Evolutionary conservation across 192 early-diverging fungal species (phyloP).

Genomic region (Helicostylum pulchrum): DNA sequence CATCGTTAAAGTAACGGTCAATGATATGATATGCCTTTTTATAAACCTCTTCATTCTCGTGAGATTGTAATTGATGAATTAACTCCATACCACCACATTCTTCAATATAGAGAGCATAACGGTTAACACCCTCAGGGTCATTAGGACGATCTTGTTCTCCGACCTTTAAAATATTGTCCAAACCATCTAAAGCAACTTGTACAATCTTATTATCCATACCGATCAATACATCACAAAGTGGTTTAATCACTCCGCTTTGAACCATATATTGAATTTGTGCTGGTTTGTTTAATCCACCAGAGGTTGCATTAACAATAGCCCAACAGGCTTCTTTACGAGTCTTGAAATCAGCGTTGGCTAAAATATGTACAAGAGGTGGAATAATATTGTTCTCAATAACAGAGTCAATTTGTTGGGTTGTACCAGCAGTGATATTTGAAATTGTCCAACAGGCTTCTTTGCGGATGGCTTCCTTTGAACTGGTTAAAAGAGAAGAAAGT

Average conservation of each 20-base stretch:
- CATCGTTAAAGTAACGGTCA: slow-evolving; percentile 43
- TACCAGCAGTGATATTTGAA: slow-evolving; percentile 51
- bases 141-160: slow-evolving; percentile 36
- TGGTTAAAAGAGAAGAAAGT: slow-evolving; percentile 48
- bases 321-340: slow-evolving; percentile 52
- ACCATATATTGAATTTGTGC: slow-evolving; percentile 44
- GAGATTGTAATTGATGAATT: slow-evolving; percentile 45
- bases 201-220: slow-evolving; percentile 44
- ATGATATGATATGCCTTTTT: slow-evolving; percentile 49
- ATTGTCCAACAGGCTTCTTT: slow-evolving; percentile 58
- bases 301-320: slow-evolving; percentile 49
- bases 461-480: slow-evolving; percentile 34
- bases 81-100: slow-evolving; percentile 49
- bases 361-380: slow-evolving; percentile 38
- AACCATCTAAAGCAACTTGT: slow-evolving; percentile 40
- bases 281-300: slow-evolving; percentile 35
- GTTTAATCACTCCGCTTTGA: slow-evolving; percentile 43
- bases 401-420: slow-evolving; percentile 40
- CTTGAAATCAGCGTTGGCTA: slow-evolving; percentile 39
- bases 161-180: slow-evolving; percentile 48
- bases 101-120: slow-evolving; percentile 43
- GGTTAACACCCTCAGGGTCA: slow-evolving; percentile 32
- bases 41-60: slow-evolving; percentile 47
- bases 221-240: slow-evolving; percentile 45
- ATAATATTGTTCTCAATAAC: slow-evolving; percentile 49